phyloP scores from a whole-genome alignment of 2,329 filamentous ascomycete species.

The Bimuria novae-zelandiae region DNA sequence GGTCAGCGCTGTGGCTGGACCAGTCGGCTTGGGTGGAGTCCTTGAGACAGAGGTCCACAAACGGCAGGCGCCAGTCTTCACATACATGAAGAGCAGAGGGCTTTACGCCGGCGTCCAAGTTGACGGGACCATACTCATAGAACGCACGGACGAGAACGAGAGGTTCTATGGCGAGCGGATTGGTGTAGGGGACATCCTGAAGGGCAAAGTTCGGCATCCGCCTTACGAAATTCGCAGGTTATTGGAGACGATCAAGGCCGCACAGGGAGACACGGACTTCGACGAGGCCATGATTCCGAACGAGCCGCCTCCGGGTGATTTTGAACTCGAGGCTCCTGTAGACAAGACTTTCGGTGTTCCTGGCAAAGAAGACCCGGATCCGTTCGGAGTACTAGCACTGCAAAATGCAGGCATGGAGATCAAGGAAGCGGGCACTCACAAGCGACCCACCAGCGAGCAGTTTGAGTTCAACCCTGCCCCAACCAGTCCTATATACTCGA shows the following conservation, averaged over 20 bases:
- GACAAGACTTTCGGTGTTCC: conserved; percentile 75
- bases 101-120: conserved; percentile 86
- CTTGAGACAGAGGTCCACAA: conserved; percentile 72
- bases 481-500: conserved; percentile 70
- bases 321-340: conserved; percentile 55
- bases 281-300: conserved; percentile 70
- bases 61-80: conserved; percentile 73
- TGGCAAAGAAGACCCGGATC: conserved; percentile 80
- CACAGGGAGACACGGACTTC: conserved; percentile 79
- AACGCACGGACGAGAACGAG: conserved; percentile 86
- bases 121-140: conserved; percentile 84
- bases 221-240: conserved; percentile 63
- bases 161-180: conserved; percentile 76
- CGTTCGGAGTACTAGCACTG: conserved; percentile 87
- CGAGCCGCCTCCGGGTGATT: conserved; percentile 78
- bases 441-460: conserved; percentile 74
- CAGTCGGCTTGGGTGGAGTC: conserved; percentile 74
- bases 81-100: conserved; percentile 86
- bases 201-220: conserved; percentile 62
- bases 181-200: conserved; percentile 65
- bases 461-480: conserved; percentile 83
- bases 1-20: conserved; percentile 75
- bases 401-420: conserved; percentile 90
- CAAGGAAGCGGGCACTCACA: conserved; percentile 80
- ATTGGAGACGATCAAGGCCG: conserved; percentile 83